Base-by-base conservation (phyloP, 768 basidiomycete genomes). In the Hysterangium stoloniferum region DNA sequence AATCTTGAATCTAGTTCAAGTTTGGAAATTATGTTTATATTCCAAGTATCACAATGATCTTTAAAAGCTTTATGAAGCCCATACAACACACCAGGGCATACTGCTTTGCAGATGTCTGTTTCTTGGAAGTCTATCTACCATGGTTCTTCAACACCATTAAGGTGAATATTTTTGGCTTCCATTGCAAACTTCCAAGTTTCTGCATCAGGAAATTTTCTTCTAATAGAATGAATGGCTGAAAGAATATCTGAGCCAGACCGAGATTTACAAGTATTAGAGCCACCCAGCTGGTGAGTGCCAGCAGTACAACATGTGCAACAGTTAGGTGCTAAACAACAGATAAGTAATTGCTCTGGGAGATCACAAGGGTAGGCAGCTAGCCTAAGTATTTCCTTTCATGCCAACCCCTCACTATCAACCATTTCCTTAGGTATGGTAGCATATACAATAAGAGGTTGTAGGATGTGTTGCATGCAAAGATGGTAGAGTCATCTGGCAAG, bases 1-100 rank as follows among this genome's bases (percentile, higher is more conserved):
- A 66, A 68, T 0, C 65, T 62, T 1, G 56, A 55, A 57, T 77
- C 74, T 29, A 76, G 54, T 45, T 71, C 71, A 4, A 58, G 54
- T 2, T 48, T 42, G 0, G 59, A 60, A 12, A 58, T 51, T 1
- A 52, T 40, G 6, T 56, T 31, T 7, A 45, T 53, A 17, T 42
- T 40, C 65, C 67, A 69, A 6, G 47, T 60, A 6, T 52, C 37
- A 4, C 59, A 45, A 46, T 44, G 58, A 44, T 58, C 31, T 35
- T 58, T 31, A 52, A 32, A 29, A 24, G n/a, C n/a, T n/a, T n/a
- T n/a, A n/a, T n/a, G n/a, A n/a, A n/a, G n/a, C n/a, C 38, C 28
- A 52, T 33, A 32, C 9, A 33, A 42, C 40, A 40, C 19, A 8
- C 19, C 45, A 24, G 46, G 19, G 20, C 29, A 22, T 9, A 40